Evolutionary conservation across 345 rosid genomes (phyloP), one percentile per base, ranked within the genome.

Genomic region (Gossypium longicalyx): DNA sequence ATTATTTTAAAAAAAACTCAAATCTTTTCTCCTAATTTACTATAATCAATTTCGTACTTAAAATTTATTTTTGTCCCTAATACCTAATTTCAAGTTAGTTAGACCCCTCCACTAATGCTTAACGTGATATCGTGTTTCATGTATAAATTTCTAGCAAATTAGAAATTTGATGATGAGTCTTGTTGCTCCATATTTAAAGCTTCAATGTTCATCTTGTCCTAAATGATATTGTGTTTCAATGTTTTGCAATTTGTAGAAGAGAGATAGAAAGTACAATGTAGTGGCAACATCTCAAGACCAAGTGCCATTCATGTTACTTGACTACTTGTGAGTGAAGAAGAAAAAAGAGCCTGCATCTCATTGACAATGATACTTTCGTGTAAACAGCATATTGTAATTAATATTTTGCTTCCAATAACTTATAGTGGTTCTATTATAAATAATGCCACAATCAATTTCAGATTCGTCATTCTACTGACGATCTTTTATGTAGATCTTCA

Each of bases 381-480:
- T 51, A 74, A 73, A 66, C 4, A 73, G 4, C 41, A 34, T 34
- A 29, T 34, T 56, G 58, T 49, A 61, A 71, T 74, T 16, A 6
- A 12, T 15, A 23, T 20, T 48, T 16, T 67, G 52, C 8, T 43
- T 63, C 51, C 9, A 2, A 67, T 65, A 41, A 51, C 27, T 58
- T 51, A 27, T 17, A 56, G 56, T 23, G 43, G 20, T 77, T 15
- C 48, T 29, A 23, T 54, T 53, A 48, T 61, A 53, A 52, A 52
- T 52, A 34, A 43, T 29, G 56, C 34, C 70, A n/a, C 23, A 65
- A 58, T 62, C 49, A 70, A 27, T 15, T 15, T 72, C 68, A 72
- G 29, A 74, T 29, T 44, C 10, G 13, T 73, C 23, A 67, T 51
- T 59, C 19, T 44, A 16, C 68, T 25, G 67, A 29, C 61, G 12